Evolutionary conservation across 2,329 filamentous ascomycete species (phyloP).

Genomic region (Penicillium frequentans): DNA sequence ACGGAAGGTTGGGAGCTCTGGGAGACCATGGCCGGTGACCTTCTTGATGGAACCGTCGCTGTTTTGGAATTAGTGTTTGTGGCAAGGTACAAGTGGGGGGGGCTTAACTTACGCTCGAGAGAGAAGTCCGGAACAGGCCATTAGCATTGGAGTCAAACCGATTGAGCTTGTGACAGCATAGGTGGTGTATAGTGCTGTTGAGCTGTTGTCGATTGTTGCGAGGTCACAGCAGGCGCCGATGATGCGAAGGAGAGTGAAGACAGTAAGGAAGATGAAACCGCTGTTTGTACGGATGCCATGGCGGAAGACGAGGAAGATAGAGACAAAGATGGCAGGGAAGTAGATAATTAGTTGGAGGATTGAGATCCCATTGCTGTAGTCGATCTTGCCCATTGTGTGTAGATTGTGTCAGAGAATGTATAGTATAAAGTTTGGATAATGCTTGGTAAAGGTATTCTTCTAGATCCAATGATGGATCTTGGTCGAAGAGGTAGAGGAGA

Average conservation of each 20-base stretch:
- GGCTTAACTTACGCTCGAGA: conserved; percentile 31
- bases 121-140: conserved; percentile 49
- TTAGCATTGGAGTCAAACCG: conserved; percentile 51
- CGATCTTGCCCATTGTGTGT: conserved; percentile 16
- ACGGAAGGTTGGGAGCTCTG: conserved; percentile 23
- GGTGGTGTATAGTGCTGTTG: conserved; percentile 38
- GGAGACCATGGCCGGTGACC: conserved; percentile 18
- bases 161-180: conserved; percentile 48
- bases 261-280: conserved; percentile 56
- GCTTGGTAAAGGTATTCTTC: background rate
- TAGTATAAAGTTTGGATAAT: background rate
- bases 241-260: conserved; percentile 55
- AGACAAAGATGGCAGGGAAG: conserved; percentile 32
- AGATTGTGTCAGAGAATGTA: background rate
- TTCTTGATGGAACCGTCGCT: conserved; percentile 27
- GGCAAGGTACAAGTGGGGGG: background rate
- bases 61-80: background rate
- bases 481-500: background rate
- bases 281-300: conserved; percentile 44
- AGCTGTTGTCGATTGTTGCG: conserved; percentile 47
- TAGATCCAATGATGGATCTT: background rate
- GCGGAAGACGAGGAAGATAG: conserved; percentile 31
- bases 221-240: conserved; percentile 53
- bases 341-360: conserved; percentile 39
- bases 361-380: conserved; percentile 33